Conservation (phyloP, 73 alveolate species). For the Paraurostyla sp. region DNA sequence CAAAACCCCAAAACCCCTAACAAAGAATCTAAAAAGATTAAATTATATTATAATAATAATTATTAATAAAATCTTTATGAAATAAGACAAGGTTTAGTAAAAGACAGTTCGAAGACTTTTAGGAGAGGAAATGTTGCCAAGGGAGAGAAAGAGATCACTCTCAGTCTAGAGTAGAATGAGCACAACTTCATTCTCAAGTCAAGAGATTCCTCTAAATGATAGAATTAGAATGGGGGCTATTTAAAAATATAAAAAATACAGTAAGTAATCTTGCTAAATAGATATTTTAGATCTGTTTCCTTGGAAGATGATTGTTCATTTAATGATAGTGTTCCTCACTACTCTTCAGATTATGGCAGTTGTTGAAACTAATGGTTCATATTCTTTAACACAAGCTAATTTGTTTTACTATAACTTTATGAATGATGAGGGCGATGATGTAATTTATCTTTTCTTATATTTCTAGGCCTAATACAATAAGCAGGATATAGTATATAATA, state of each 20-base stretch:
- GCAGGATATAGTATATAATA: slow-evolving; percentile 15
- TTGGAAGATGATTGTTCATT: slow-evolving; percentile 71
- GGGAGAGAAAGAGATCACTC: not conserved
- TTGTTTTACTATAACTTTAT: slow-evolving; percentile 32
- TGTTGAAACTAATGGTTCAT: slow-evolving; percentile 66
- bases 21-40: too few relatives aligned
- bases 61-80: too few relatives aligned
- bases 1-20: too few relatives aligned
- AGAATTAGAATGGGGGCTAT: slow-evolving; percentile 27
- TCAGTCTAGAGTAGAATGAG: not conserved
- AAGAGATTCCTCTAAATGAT: not conserved
- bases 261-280: not conserved
- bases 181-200: not conserved
- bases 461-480: slow-evolving; percentile 42
- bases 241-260: slow-evolving; percentile 12
- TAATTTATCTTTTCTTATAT: not conserved
- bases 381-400: slow-evolving; percentile 58
- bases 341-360: slow-evolving; percentile 70
- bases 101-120: not conserved
- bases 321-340: slow-evolving; percentile 25
- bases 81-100: too few relatives aligned
- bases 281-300: slow-evolving; percentile 55
- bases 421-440: slow-evolving; percentile 44
- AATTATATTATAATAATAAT: too few relatives aligned
- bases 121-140: not conserved